Percentiles rank a stretch among this genome's conserved stretches.
Evolutionary conservation across 2,329 filamentous ascomycete species (phyloP).

Genomic region (Fusarium secorum): DNA sequence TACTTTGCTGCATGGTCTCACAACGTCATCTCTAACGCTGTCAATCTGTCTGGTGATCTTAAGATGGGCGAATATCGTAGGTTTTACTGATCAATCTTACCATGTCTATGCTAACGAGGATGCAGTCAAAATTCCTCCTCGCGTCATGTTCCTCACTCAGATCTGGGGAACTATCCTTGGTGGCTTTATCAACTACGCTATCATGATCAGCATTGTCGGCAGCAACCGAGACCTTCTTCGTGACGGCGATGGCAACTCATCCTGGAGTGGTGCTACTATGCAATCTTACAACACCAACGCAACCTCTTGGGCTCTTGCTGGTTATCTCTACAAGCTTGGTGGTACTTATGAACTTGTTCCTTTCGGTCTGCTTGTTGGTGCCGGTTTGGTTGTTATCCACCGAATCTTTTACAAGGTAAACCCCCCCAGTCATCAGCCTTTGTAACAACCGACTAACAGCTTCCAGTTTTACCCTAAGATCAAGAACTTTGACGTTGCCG

Average conservation of each 20-base stretch:
- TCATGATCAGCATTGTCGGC: constrained; percentile 63
- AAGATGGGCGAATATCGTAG: constrained; percentile 67
- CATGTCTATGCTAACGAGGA: fast-evolving
- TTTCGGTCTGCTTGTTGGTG: constrained; percentile 58
- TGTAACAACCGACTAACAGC: background rate
- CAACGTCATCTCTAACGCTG: constrained; percentile 60
- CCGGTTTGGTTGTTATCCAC: constrained; percentile 54
- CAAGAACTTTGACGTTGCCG: constrained; percentile 49
- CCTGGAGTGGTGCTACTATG: constrained; percentile 62
- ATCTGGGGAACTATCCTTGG: constrained; percentile 64
- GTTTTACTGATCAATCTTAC: constrained; percentile 16
- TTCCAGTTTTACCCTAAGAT: constrained; percentile 57
- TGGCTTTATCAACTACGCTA: constrained; percentile 61
- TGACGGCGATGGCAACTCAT: constrained; percentile 54
- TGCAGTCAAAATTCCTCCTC: constrained; percentile 63
- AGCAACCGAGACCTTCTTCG: constrained; percentile 57
- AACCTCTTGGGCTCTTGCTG: constrained; percentile 59
- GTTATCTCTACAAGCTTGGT: constrained; percentile 59
- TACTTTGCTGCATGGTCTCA: constrained; percentile 68
- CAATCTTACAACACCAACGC: constrained; percentile 60
- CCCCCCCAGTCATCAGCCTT: background rate
- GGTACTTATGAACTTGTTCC: constrained; percentile 57
- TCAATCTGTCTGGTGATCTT: constrained; percentile 60
- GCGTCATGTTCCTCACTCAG: constrained; percentile 64
- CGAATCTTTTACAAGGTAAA: constrained; percentile 52